A percentile compares a stretch with the other conserved stretches of the same genome.
These are phyloP conservation scores for Pseudophaeomoniella oleicola DNA, from an alignment of 2,329 filamentous ascomycete genomes.

Conservation along the genomic window DNA sequence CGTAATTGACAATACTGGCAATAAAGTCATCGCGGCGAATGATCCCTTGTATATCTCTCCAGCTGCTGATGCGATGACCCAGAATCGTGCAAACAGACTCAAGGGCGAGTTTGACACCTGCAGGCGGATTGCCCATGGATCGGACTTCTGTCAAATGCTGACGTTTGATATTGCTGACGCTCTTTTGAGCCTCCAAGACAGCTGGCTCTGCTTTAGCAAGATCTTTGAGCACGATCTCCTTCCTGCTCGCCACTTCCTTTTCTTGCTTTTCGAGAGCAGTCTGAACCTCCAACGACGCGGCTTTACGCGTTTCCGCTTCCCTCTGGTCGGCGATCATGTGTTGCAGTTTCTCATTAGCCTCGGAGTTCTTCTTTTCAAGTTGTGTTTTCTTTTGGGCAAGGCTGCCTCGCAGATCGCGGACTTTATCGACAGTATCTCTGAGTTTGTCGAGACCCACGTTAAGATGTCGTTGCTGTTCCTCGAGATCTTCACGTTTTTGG, in stretches of 20 bases:
- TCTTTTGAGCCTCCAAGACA: slow-evolving; percentile 82
- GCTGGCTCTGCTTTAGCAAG: slow-evolving; percentile 85
- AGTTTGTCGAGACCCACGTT: slow-evolving; percentile 98
- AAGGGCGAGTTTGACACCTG: slow-evolving; percentile 78
- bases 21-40: slow-evolving; percentile 93
- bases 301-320: slow-evolving; percentile 84
- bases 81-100: slow-evolving; percentile 94
- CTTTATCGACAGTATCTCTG: slow-evolving; percentile 91
- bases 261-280: slow-evolving; percentile 78
- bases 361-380: slow-evolving; percentile 81
- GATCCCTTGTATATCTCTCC: slow-evolving; percentile 81
- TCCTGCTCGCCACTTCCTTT: slow-evolving; percentile 66
- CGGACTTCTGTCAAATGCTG: slow-evolving; percentile 95
- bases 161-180: slow-evolving; percentile 95
- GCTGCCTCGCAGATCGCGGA: slow-evolving; percentile 77
- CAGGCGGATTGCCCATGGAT: slow-evolving; percentile 86
- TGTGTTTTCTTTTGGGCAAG: slow-evolving; percentile 89
- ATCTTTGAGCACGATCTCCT: slow-evolving; percentile 73
- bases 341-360: slow-evolving; percentile 94
- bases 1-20: slow-evolving; percentile 90
- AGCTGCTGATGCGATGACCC: slow-evolving; percentile 76
- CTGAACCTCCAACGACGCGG: slow-evolving; percentile 77
- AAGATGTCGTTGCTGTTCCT: slow-evolving; percentile 95
- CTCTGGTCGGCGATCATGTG: slow-evolving; percentile 93
- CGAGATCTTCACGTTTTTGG: slow-evolving; percentile 94